phyloP scores from a whole-genome alignment of 2,329 filamentous ascomycete species.

The Cryphonectria carpinicola region DNA sequence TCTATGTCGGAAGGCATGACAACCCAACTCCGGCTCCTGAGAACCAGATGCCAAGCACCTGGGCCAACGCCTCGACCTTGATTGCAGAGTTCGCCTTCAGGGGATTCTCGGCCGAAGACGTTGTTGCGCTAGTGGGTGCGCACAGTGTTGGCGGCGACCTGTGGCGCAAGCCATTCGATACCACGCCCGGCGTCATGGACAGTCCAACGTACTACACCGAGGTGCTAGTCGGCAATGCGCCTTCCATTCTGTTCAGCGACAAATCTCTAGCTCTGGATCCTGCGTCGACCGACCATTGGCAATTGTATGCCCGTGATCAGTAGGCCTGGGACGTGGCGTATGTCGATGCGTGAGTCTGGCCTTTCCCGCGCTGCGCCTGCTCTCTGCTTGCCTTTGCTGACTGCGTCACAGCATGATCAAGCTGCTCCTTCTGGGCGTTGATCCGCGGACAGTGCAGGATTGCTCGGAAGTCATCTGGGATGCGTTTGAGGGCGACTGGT shows the following conservation, averaged over 20 bases:
- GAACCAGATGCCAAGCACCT: slow-evolving; percentile 32
- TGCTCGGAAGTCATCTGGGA: slow-evolving; percentile 36
- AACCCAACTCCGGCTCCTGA: slow-evolving; percentile 30
- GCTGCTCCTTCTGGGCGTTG: slow-evolving; percentile 34
- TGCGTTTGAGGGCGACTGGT: slow-evolving; percentile 28
- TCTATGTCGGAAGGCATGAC: slow-evolving; percentile 36
- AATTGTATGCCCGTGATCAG: slow-evolving; percentile 31
- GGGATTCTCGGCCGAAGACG: slow-evolving; percentile 34
- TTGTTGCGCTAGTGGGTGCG: slow-evolving; percentile 36
- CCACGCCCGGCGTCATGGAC: slow-evolving; percentile 33
- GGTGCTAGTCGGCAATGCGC: slow-evolving; percentile 32
- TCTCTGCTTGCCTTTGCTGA: background rate
- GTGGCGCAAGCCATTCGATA: slow-evolving; percentile 33
- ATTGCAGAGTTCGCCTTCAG: slow-evolving; percentile 32
- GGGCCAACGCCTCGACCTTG: slow-evolving; percentile 28
- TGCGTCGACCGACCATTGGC: slow-evolving; percentile 33
- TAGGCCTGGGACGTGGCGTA: slow-evolving; percentile 35
- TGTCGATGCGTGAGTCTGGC: slow-evolving; percentile 35
- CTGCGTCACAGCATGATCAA: slow-evolving; percentile 35
- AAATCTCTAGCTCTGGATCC: slow-evolving; percentile 33
- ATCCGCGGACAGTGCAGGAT: slow-evolving; percentile 32
- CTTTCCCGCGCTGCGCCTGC: background rate
- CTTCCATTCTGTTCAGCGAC: slow-evolving; percentile 35
- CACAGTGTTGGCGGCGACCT: slow-evolving; percentile 36
- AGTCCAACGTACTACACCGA: slow-evolving; percentile 35